Base-by-base conservation (phyloP, 768 basidiomycete genomes). In the Pilatotrama ljubarskyi region DNA sequence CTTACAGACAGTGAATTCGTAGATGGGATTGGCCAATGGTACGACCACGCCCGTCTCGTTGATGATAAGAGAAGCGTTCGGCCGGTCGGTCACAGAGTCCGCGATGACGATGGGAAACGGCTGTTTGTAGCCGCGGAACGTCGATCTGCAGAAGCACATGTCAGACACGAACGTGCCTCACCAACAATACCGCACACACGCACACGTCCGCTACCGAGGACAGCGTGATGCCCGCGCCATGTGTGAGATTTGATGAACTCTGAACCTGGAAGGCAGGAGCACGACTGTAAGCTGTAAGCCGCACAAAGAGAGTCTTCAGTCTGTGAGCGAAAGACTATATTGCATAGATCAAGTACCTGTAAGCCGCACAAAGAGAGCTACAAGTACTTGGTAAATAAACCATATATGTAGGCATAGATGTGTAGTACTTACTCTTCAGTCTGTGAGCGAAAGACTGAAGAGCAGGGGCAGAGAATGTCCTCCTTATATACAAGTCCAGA, bases 181-280 rank as follows among this genome's bases (percentile, higher is more conserved):
- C 26, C 29, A 43, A 26, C 18, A 44, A 18, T 4, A 18, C 26
- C 22, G 41, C 15, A 20, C 36, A n/a, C n/a, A 61, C 70, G 42
- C 51, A 71, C 70, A 68, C 13, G 10, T 65, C 47, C 1, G 81
- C 77, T 36, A 88, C 78, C 14, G 82, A 68, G 2, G 86, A 88
- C 83, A 86, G 86, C 10, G 87, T 77, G 56, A 86, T 81, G 5
- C 87, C 88, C n/a, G 87, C 84, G n/a, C 87, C 88, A 61, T 91
- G 88, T 7, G 78, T 75, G 0, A 82, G 75, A 42, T 78, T 70
- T 47, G 85, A n/a, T n/a, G n/a, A n/a, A n/a, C n/a, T n/a, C n/a
- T n/a, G n/a, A n/a, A n/a, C n/a, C n/a, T n/a, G n/a, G n/a, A n/a
- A n/a, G n/a, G n/a, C n/a, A n/a, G n/a, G n/a, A n/a, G n/a, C n/a